phyloP scores from a whole-genome alignment of 192 early-diverging fungal species.

The Coemansia sp. region DNA sequence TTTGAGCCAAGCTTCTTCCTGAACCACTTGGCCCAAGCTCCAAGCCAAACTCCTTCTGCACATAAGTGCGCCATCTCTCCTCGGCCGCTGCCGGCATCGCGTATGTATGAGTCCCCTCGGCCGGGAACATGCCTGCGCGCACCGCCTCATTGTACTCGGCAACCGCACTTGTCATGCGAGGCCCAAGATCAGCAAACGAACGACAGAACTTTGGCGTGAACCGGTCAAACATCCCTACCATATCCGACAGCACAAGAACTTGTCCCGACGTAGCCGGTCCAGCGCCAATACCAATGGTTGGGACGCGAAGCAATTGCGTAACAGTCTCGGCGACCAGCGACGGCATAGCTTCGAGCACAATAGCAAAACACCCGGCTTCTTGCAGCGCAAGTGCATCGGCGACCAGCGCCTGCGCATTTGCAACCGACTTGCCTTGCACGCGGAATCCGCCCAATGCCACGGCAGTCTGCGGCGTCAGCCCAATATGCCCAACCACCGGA shows the following conservation, averaged over 20 bases:
- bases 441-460: conserved; percentile 85
- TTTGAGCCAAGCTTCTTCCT: not conserved
- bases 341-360: conserved; percentile 93
- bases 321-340: conserved; percentile 83
- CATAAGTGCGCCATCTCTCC: conserved; percentile 40
- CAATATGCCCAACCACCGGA: conserved; percentile 93
- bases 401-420: conserved; percentile 71
- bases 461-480: conserved; percentile 91
- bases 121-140: conserved; percentile 73
- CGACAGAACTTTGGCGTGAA: conserved; percentile 95
- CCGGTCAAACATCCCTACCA: conserved; percentile 88
- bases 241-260: conserved; percentile 89
- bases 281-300: conserved; percentile 98
- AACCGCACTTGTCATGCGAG: conserved; percentile 71
- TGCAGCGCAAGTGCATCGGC: conserved; percentile 89
- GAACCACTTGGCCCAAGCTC: conserved; percentile 16
- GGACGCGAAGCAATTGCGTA: conserved; percentile 73
- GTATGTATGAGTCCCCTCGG: conserved; percentile 72
- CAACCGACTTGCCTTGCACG: conserved; percentile 86
- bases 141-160: conserved; percentile 77
- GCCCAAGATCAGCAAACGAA: conserved; percentile 74
- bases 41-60: conserved; percentile 42
- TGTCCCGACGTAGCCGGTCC: conserved; percentile 86
- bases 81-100: conserved; percentile 44
- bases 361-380: conserved; percentile 83